Conservation (phyloP, 2,329 filamentous ascomycete genomes). For the Botrytis fragariae region DNA sequence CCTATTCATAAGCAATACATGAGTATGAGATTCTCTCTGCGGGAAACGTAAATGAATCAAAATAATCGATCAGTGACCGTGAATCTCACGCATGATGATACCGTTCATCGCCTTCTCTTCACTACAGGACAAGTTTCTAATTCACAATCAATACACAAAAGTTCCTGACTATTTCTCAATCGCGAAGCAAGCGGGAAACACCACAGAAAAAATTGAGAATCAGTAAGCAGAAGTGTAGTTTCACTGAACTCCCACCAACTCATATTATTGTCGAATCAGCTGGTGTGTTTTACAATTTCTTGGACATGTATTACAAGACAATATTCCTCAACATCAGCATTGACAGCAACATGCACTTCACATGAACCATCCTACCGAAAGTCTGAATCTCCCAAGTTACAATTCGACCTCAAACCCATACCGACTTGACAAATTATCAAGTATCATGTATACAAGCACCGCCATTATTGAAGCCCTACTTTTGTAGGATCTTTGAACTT, state of each 20-base stretch:
- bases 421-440: neutral
- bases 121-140: neutral
- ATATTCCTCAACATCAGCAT: neutral
- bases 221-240: neutral
- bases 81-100: neutral
- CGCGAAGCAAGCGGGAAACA: neutral
- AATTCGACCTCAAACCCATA: neutral
- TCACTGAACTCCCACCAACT: neutral
- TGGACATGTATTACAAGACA: neutral
- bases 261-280: neutral
- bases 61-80: neutral
- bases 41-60: neutral
- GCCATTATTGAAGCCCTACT: neutral
- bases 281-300: neutral
- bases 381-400: neutral
- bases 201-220: neutral
- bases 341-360: neutral
- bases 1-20: neutral
- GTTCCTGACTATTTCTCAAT: neutral
- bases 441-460: neutral
- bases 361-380: no score
- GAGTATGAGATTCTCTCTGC: neutral
- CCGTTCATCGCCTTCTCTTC: neutral
- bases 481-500: neutral
- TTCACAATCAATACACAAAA: neutral